Evolutionary conservation across 495 filamentous ascomycete genomes (phyloP).

Genomic region (Alectoria sarmentosa): DNA sequence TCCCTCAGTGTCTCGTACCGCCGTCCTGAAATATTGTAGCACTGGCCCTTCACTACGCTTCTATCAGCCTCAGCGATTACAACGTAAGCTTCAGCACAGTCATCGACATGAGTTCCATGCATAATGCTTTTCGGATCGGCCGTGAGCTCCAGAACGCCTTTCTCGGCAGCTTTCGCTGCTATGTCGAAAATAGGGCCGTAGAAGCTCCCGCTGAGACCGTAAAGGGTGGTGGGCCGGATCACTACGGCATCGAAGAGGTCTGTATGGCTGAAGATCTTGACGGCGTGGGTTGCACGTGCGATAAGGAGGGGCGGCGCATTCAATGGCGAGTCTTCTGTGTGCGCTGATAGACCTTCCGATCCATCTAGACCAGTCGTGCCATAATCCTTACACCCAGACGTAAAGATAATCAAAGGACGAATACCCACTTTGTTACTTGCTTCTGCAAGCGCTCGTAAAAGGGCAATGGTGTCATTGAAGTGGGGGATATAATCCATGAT

Average conservation of each 20-base stretch:
- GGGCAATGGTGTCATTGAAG: constrained; percentile 27
- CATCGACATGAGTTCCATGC: constrained; percentile 39
- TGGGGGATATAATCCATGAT: constrained; percentile 30
- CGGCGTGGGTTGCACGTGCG: constrained; percentile 34
- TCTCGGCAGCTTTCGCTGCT: constrained; percentile 20
- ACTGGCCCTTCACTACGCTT: constrained; percentile 28
- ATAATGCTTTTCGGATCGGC: constrained; percentile 32
- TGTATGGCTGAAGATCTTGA: constrained; percentile 26
- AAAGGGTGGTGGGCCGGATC: constrained; percentile 35
- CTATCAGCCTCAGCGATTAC: constrained; percentile 30
- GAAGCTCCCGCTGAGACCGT: constrained; percentile 35
- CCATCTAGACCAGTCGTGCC: constrained; percentile 32
- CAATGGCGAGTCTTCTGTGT: constrained; percentile 34
- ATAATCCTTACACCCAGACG: constrained; percentile 42
- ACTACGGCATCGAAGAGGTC: constrained; percentile 36
- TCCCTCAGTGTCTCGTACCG: constrained; percentile 36
- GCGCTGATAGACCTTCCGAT: constrained; percentile 28
- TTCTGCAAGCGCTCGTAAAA: constrained; percentile 25
- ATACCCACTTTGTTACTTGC: constrained; percentile 20
- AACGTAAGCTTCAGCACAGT: constrained; percentile 40
- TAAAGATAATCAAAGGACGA: constrained; percentile 34
- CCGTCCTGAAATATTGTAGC: constrained; percentile 36
- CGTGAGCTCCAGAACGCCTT: constrained; percentile 25
- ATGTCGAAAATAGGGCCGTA: constrained; percentile 32
- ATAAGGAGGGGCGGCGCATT: constrained; percentile 29